Evolutionary conservation across 2,329 filamentous ascomycete genomes (phyloP).

Genomic region (Ciborinia camelliae): DNA sequence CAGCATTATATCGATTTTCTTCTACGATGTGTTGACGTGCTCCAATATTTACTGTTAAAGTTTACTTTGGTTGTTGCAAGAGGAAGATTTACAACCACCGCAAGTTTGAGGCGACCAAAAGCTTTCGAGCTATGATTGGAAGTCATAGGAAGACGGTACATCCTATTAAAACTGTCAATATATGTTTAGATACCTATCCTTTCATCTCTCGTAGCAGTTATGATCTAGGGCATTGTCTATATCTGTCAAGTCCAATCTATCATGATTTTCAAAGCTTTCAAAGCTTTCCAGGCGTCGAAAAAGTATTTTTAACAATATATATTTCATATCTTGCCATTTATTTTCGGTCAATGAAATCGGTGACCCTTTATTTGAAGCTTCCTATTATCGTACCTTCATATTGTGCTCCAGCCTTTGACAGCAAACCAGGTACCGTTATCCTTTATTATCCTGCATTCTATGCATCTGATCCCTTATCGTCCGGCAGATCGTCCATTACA

Average conservation of each 20-base stretch:
- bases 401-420: constrained; percentile 13
- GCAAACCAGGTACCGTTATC: background rate
- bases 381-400: background rate
- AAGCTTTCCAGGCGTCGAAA: background rate
- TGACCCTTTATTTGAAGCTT: background rate
- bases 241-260: background rate
- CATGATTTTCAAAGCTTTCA: background rate
- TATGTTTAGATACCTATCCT: background rate
- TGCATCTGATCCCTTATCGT: constrained; percentile 10
- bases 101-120: constrained; percentile 40
- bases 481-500: constrained; percentile 43
- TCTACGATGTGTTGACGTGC: constrained; percentile 35
- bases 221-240: background rate
- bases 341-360: background rate
- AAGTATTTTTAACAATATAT: background rate
- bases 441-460: constrained; percentile 14
- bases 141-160: constrained; percentile 39
- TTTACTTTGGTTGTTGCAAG: constrained; percentile 36
- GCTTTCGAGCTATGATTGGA: constrained; percentile 37
- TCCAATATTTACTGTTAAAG: constrained; percentile 22
- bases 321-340: background rate
- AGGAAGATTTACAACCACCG: constrained; percentile 31
- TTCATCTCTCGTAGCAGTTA: background rate
- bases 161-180: constrained; percentile 1
- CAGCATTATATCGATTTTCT: constrained; percentile 32